Base-by-base conservation (phyloP, 768 basidiomycete genomes). In the Russula earlei region DNA sequence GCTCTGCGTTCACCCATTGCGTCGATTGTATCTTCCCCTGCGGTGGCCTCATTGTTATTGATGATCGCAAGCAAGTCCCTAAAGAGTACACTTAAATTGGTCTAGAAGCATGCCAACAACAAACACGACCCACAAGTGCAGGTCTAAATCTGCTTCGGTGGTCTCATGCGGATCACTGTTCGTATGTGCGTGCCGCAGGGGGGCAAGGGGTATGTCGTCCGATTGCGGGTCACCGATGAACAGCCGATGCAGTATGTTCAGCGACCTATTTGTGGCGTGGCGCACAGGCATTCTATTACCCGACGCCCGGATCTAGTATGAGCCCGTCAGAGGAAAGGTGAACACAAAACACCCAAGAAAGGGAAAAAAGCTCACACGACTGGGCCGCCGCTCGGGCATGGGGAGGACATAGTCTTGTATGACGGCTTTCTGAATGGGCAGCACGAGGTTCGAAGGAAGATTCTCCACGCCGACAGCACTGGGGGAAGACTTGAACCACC, bases 341-440 rank as follows among this genome's bases (percentile, higher is more conserved):
- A 31, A 7, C 7, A 36, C 5, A 24, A n/a, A 12, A 24, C 29
- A 31, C 29, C 10, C 29, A 31, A 31, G 29, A 31, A 31, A 37
- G 12, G 24, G 14, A 37, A 37, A 11, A 6, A 20, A 48, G 41
- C 71, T 19, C 60, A 76, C 77, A n/a, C 65, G 56, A 29, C 52
- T 49, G 17, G 64, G 57, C n/a, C 62, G 65, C 24, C 58, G 58
- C 42, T 74, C 72, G 38, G 66, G 63, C 45, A 65, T 68, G 10
- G 77, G 71, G 15, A 77, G 64, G 24, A 67, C 70, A 56, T 79
- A 76, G 54, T 81, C 80, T 62, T 82, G 81, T 24, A 91, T 81
- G 41, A 91, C 68, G 0, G 80, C 76, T 67, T 87, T 86, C 70
- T 85, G 83, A 75, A 90, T 83, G 0, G 87, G 86, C n/a, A 91